Base-by-base conservation (phyloP, 345 rosid genomes). In the Abelmoschus esculentus region DNA sequence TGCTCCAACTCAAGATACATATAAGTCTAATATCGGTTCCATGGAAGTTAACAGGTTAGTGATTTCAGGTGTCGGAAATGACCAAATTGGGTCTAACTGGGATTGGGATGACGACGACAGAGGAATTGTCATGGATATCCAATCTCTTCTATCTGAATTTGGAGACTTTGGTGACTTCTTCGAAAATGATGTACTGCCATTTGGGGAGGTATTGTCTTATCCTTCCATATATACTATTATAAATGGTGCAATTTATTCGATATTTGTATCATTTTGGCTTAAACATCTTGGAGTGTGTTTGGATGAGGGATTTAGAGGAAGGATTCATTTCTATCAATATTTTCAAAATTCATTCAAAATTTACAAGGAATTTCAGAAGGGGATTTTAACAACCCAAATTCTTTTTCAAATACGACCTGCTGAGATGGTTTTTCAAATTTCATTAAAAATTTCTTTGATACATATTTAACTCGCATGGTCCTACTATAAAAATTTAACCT, bases 151-250 rank as follows among this genome's bases (percentile, higher is more conserved):
- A 22, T 95, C 99, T 28, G 99, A 95, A 74, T 95, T 95, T 78
- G 99, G 99, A 77, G 99, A 92, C 80, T 95, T 95, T 75, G 97
- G 97, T 32, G 98, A 92, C 83, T 95, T 95, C 83, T 95, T 95
- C 61, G 96, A 88, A 82, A 90, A 87, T 69, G 99, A 95, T 61
- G 88, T 75, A 42, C 78, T 95, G 73, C 98, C 98, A 80, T 95
- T 95, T 71, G 99, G 99, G 81, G 99, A 95, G 97, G 99, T 95
- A 88, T 77, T 70, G 68, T 70, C 69, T 28, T 71, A 17, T 63
- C 53, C 55, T 68, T 31, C 58, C 52, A 14, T 56, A 11, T 61
- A 46, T 66, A 57, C 40, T 54, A 26, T n/a, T n/a, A n/a, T n/a
- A n/a, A n/a, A n/a, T n/a, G n/a, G n/a, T n/a, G n/a, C n/a, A n/a